Conservation (phyloP, 768 basidiomycete species). For the Leccinum aurantiacum region DNA sequence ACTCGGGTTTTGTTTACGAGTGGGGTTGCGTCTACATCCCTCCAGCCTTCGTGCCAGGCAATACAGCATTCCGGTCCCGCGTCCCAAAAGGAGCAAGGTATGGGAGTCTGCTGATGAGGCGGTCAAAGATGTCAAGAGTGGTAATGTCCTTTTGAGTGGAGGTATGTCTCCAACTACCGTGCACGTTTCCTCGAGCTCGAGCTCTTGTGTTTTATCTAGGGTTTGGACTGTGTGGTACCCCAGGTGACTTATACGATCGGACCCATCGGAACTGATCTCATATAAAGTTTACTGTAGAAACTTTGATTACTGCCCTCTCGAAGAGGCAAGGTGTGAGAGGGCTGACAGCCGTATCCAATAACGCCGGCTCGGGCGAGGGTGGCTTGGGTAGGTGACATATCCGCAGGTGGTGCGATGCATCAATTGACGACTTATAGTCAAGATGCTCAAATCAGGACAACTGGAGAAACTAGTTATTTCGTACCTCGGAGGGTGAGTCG, state of each 20-base stretch:
- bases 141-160: conserved; percentile 73
- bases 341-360: conserved; percentile 83
- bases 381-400: conserved; percentile 55
- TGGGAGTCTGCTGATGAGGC: conserved; percentile 80
- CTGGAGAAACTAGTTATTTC: conserved; percentile 81
- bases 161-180: conserved; percentile 49
- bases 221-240: conserved; percentile 88
- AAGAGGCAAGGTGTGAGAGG: conserved; percentile 66
- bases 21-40: conserved; percentile 7
- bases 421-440: conserved; percentile 43
- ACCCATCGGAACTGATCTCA: conserved; percentile 1
- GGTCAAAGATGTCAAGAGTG: conserved; percentile 77
- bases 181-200: background rate
- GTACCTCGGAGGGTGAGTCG: conserved; percentile 74
- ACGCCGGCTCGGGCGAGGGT: conserved; percentile 67
- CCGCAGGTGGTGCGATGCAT: background rate
- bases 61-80: conserved; percentile 8
- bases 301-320: conserved; percentile 71
- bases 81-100: conserved; percentile 49
- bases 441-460: conserved; percentile 69
- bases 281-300: conserved; percentile 47
- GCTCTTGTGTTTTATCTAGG: conserved; percentile 42
- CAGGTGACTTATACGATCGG: conserved; percentile 46
- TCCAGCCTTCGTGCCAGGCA: conserved; percentile 2
- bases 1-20: background rate